Evolutionary conservation across 345 rosid species (phyloP).

Genomic region (Aquilaria malaccensis): DNA sequence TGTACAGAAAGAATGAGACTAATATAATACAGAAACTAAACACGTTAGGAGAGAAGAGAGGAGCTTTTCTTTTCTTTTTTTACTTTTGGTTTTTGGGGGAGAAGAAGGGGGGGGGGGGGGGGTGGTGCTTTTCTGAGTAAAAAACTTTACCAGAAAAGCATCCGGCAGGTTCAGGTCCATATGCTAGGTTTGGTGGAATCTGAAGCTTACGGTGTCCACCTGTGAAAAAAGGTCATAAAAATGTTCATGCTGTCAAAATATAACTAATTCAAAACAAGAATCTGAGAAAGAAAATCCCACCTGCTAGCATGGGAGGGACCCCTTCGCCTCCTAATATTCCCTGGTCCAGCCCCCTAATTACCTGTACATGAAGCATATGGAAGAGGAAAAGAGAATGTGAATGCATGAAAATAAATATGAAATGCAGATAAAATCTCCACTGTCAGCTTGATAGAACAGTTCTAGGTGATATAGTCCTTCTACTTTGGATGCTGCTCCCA

Average conservation of each 20-base stretch:
- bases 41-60: neutral
- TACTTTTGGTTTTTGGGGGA: no score
- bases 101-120: neutral
- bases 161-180: conserved; percentile 98
- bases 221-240: conserved; percentile 13
- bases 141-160: conserved; percentile 69
- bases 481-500: no score
- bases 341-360: conserved; percentile 81
- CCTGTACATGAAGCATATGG: conserved; percentile 32
- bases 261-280: neutral
- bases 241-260: no score
- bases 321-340: conserved; percentile 91
- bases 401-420: neutral
- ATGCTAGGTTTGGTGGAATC: conserved; percentile 85
- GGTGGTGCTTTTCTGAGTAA: neutral
- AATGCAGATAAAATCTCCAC: no score
- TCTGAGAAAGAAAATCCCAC: conserved; percentile 27
- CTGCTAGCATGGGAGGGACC: conserved; percentile 86
- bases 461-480: no score
- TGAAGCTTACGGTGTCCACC: conserved; percentile 86
- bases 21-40: no score
- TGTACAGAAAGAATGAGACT: no score
- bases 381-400: neutral
- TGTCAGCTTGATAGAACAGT: no score
- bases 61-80: neutral